Percentiles rank a stretch among this genome's conserved stretches.
Conservation (phyloP, 164 flowering plant species). For the Annona squamosa region DNA sequence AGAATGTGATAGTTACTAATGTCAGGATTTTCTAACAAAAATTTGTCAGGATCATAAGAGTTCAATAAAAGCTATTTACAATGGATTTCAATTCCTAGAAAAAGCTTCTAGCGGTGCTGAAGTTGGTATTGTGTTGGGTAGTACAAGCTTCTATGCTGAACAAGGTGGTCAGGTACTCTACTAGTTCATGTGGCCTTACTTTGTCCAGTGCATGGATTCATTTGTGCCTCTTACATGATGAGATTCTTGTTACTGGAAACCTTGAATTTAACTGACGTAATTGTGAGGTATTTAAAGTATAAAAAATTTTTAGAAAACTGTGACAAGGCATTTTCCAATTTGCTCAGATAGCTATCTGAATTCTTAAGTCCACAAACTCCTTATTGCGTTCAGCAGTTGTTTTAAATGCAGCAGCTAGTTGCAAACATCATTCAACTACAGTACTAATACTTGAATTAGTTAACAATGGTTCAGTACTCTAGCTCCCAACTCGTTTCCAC, state of each 20-base stretch:
- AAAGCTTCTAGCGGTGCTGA: slow-evolving; percentile 42
- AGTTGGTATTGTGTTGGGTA: slow-evolving; percentile 71
- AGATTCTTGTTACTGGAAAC: background rate
- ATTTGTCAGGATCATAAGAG: slow-evolving; percentile 62
- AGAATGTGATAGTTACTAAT: background rate
- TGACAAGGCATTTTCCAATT: too few relatives aligned
- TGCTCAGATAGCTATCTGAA: too few relatives aligned
- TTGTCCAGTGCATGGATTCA: background rate
- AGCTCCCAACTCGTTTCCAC: too few relatives aligned
- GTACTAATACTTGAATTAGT: too few relatives aligned
- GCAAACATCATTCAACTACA: too few relatives aligned
- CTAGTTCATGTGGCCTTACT: background rate
- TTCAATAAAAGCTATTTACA: slow-evolving; percentile 76
- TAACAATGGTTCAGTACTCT: too few relatives aligned
- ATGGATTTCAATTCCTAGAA: slow-evolving; percentile 62
- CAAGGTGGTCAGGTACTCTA: slow-evolving; percentile 96
- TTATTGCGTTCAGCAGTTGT: too few relatives aligned
- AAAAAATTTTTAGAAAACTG: too few relatives aligned
- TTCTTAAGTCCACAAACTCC: too few relatives aligned
- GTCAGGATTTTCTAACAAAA: background rate
- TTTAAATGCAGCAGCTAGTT: too few relatives aligned
- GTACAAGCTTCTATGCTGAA: slow-evolving; percentile 91
- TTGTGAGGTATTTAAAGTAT: too few relatives aligned
- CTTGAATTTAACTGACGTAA: background rate
- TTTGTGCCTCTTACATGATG: background rate